Conservation (phyloP, 148 eudicot species). For the Silene uniflora region DNA sequence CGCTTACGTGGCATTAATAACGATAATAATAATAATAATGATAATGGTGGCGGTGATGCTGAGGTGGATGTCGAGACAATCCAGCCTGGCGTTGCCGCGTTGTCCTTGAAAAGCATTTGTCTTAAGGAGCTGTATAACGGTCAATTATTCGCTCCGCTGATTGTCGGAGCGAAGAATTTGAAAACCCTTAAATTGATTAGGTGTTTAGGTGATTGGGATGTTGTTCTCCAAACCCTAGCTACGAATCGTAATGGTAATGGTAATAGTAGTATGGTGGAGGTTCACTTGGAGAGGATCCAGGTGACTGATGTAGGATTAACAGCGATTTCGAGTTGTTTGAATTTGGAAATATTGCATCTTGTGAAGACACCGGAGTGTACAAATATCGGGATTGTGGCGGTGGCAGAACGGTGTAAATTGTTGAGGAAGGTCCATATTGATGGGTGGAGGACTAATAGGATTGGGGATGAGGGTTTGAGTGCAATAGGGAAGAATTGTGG, state of each 20-base stretch:
- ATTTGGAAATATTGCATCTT: constrained; percentile 64
- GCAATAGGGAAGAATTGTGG: constrained; percentile 54
- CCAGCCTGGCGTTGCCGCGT: constrained; percentile 39
- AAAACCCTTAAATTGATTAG: constrained; percentile 47
- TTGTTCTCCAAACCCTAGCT: constrained; percentile 42
- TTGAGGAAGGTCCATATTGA: constrained; percentile 81
- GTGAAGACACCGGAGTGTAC: constrained; percentile 75
- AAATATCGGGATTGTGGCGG: constrained; percentile 41
- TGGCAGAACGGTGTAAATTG: constrained; percentile 58
- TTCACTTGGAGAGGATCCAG: constrained; percentile 71
- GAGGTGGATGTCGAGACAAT: constrained; percentile 35
- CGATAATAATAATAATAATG: constrained; percentile 7
- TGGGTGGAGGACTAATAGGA: constrained; percentile 85
- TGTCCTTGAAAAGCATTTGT: constrained; percentile 47
- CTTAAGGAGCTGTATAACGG: constrained; percentile 74
- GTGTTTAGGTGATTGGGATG: constrained; percentile 82
- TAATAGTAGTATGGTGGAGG: constrained; percentile 41
- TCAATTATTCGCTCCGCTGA: constrained; percentile 57
- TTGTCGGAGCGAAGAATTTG: constrained; percentile 54
- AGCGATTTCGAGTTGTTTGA: constrained; percentile 39
- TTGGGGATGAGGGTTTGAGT: constrained; percentile 64
- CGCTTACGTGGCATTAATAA: constrained; percentile 41
- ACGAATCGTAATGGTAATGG: not conserved
- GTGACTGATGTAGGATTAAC: constrained; percentile 65
- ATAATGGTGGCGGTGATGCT: not conserved